Percentiles rank a stretch among this genome's conserved stretches.
Conservation (phyloP, 257 asterid species). For the Thymus mandschuricus region DNA sequence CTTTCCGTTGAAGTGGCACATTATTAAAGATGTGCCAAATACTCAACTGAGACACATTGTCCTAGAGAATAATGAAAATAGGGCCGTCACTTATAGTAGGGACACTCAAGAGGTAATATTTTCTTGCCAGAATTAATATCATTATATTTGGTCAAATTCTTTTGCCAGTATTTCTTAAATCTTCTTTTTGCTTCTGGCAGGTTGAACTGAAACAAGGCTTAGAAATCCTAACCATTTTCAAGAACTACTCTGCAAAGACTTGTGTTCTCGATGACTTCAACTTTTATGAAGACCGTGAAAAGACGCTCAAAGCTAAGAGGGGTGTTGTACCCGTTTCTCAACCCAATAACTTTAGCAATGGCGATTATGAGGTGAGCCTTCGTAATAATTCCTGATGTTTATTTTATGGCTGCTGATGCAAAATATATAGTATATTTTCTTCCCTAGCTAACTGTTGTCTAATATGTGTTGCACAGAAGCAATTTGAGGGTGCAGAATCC, state of each 20-base stretch:
- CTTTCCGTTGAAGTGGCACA: slow-evolving; percentile 90
- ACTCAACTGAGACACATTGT: slow-evolving; percentile 57
- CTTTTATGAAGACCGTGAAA: slow-evolving; percentile 78
- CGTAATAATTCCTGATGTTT: neutral
- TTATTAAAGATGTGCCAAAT: slow-evolving; percentile 82
- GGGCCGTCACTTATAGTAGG: slow-evolving; percentile 71
- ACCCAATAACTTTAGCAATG: slow-evolving; percentile 30
- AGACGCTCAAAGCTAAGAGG: slow-evolving; percentile 51
- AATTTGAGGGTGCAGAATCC: slow-evolving; percentile 38
- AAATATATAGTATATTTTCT: too few species aligned
- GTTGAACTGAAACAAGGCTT: slow-evolving; percentile 69
- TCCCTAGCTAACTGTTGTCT: neutral
- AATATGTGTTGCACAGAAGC: slow-evolving; percentile 41
- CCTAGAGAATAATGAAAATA: slow-evolving; percentile 75
- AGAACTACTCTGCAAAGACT: slow-evolving; percentile 56
- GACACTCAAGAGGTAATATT: slow-evolving; percentile 83
- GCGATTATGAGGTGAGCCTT: slow-evolving; percentile 42
- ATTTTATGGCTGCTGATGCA: neutral
- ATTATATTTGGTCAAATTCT: neutral
- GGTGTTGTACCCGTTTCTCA: slow-evolving; percentile 34
- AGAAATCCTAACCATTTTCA: slow-evolving; percentile 79
- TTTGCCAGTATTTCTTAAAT: too few species aligned
- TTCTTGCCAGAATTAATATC: neutral
- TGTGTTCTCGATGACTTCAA: slow-evolving; percentile 68
- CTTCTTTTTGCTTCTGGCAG: slow-evolving; percentile 36